Evolutionary conservation across 2,329 filamentous ascomycete genomes (phyloP), one percentile per base, ranked within the genome.

Genomic region (Aspergillus calidoustus): DNA sequence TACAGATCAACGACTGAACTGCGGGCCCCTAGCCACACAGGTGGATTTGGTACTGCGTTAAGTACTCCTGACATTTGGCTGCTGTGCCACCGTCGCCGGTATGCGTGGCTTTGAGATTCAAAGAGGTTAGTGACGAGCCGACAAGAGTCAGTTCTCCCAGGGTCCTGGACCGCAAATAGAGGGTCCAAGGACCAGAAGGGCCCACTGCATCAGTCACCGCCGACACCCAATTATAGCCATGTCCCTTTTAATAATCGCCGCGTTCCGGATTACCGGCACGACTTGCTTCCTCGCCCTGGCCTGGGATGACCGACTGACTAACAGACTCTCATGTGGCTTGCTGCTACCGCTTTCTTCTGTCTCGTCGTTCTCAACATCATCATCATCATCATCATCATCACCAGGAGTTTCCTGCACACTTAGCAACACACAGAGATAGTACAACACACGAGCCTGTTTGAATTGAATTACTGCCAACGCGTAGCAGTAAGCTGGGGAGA

Each of bases 11-110:
- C 57, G 57, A 46, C 54, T 25, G 17, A 30, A 54, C 47, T 51
- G 43, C 28, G n/a, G 49, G 52, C 47, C 62, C 61, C 62, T 55
- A 64, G 59, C 62, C 62, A 62, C 60, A 38, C 23, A 49, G 46
- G 13, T 57, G 50, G 31, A 54, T 62, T 59, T 28, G n/a, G 25
- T 28, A 28, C 25, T 28, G 4, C 25, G 15, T 46, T 46, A n/a
- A 53, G 28, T 53, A 13, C 34, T 28, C 46, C 8, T 28, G 22
- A 4, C 25, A n/a, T 31, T 48, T 54, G 15, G 46, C 51, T 30
- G 43, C 57, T 38, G 49, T 48, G 43, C 48, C 48, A 30, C 15
- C 43, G 5, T 31, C 15, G 46, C 31, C 31, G 50, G 49, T 44
- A 52, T 47, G 56, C 60, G 43, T 54, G 60, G 46, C 52, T 53